These are phyloP conservation scores for Ilex paraguariensis DNA, from an alignment of 305 asterid species.

Conservation along the genomic window DNA sequence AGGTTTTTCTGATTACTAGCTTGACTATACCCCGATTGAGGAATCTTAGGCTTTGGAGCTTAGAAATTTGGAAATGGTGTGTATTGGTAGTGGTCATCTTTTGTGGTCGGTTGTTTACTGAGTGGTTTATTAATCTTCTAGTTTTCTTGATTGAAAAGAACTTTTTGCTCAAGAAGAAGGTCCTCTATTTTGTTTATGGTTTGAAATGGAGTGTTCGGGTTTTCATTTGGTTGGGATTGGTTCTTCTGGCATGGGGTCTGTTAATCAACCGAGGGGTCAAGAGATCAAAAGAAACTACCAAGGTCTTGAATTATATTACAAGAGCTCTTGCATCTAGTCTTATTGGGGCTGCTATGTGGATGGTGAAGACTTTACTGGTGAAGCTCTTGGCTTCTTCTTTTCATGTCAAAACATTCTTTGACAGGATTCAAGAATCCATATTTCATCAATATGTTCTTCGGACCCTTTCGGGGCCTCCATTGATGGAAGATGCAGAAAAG, in stretches of 20 bases:
- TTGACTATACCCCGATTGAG: constrained; percentile 18
- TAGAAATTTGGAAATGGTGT: constrained; percentile 63
- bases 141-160: constrained; percentile 61
- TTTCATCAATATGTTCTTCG: constrained; percentile 67
- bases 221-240: constrained; percentile 52
- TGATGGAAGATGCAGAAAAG: constrained; percentile 5
- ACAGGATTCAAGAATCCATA: constrained; percentile 62
- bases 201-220: constrained; percentile 51
- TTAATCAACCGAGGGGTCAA: constrained; percentile 39
- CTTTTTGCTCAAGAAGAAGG: constrained; percentile 59
- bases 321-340: constrained; percentile 50
- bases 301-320: constrained; percentile 41
- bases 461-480: constrained; percentile 39
- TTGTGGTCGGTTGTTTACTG: constrained; percentile 67
- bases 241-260: constrained; percentile 56
- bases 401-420: constrained; percentile 66
- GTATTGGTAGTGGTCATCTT: constrained; percentile 52
- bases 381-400: constrained; percentile 54
- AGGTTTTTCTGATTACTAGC: constrained; percentile 33
- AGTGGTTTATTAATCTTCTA: constrained; percentile 41
- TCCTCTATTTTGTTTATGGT: constrained; percentile 54
- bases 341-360: constrained; percentile 69
- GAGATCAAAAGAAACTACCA: constrained; percentile 24
- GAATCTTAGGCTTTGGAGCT: constrained; percentile 24
- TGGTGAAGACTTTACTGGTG: constrained; percentile 53